Evolutionary conservation across 441 rosid genomes (phyloP).

Genomic region (Adansonia rubrostipa): DNA sequence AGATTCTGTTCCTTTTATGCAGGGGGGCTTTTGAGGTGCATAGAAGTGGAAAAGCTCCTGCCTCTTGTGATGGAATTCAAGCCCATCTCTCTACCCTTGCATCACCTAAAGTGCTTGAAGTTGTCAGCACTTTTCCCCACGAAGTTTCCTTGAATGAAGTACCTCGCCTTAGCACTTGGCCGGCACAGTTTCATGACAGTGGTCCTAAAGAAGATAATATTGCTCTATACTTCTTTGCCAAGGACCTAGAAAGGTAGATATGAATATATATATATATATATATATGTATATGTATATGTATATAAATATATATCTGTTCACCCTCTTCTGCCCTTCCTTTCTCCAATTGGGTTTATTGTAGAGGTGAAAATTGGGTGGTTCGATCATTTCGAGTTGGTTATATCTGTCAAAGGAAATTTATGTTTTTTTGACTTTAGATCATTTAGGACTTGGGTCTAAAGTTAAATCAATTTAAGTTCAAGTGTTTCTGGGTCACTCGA

Average conservation of each 20-base stretch:
- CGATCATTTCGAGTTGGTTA: too few species aligned
- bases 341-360: neutral
- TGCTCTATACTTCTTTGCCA: constrained; percentile 96
- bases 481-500: too few species aligned
- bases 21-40: constrained; percentile 83
- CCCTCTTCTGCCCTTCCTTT: neutral
- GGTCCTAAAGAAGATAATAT: constrained; percentile 87
- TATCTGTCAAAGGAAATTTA: too few species aligned
- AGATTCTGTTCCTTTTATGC: constrained; percentile 33
- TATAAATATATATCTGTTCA: too few species aligned
- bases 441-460: too few species aligned
- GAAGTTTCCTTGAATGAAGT: constrained; percentile 73
- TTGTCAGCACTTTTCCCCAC: constrained; percentile 66
- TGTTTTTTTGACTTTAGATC: too few species aligned
- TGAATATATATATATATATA: neutral
- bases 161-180: constrained; percentile 84
- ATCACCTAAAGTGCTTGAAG: constrained; percentile 87
- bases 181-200: constrained; percentile 66
- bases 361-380: too few species aligned
- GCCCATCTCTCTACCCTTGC: constrained; percentile 88
- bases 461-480: too few species aligned
- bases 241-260: constrained; percentile 78
- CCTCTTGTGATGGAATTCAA: constrained; percentile 72
- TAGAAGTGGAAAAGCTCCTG: constrained; percentile 52
- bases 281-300: too few species aligned